Evolutionary conservation across 305 asterid genomes (phyloP).

Genomic region (Rubia peregrina): DNA sequence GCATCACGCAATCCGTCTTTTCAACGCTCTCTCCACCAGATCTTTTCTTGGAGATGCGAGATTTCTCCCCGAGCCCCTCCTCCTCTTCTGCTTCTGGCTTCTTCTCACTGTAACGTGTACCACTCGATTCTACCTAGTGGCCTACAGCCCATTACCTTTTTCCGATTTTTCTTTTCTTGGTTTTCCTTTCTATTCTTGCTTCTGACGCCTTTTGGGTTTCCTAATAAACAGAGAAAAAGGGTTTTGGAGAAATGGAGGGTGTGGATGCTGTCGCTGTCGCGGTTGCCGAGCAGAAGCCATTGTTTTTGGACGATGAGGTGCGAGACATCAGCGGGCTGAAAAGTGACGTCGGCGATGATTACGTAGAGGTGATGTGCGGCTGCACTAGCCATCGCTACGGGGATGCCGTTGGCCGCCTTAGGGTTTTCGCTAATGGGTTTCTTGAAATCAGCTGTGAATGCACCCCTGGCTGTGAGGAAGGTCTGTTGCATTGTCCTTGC

Average conservation of each 20-base stretch:
- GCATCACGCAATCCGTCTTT: slow-evolving; percentile 14
- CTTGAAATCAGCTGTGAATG: slow-evolving; percentile 53
- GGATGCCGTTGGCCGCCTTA: slow-evolving; percentile 53
- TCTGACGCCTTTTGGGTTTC: slow-evolving; percentile 15
- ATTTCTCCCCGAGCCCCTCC: slow-evolving; percentile 11
- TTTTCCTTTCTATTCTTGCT: slow-evolving; percentile 11
- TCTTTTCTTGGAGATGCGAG: slow-evolving; percentile 27
- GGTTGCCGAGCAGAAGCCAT: not conserved
- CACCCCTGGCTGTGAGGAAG: slow-evolving; percentile 53
- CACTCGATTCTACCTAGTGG: slow-evolving; percentile 8
- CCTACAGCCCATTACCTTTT: slow-evolving; percentile 16
- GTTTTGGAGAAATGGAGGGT: slow-evolving; percentile 13
- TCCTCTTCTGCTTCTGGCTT: not conserved
- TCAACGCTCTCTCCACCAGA: slow-evolving; percentile 30
- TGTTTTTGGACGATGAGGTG: slow-evolving; percentile 27
- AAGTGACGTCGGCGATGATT: slow-evolving; percentile 25
- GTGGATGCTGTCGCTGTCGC: not conserved
- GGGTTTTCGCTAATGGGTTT: slow-evolving; percentile 45
- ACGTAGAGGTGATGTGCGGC: slow-evolving; percentile 53
- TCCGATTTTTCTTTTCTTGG: slow-evolving; percentile 6
- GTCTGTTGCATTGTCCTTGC: slow-evolving; percentile 14
- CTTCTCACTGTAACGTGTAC: slow-evolving; percentile 2
- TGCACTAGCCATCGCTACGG: slow-evolving; percentile 58
- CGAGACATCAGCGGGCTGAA: slow-evolving; percentile 26
- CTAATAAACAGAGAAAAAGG: slow-evolving; percentile 1